Evolutionary conservation across 148 eudicot genomes (phyloP).

Genomic region (Diospyros kaki): DNA sequence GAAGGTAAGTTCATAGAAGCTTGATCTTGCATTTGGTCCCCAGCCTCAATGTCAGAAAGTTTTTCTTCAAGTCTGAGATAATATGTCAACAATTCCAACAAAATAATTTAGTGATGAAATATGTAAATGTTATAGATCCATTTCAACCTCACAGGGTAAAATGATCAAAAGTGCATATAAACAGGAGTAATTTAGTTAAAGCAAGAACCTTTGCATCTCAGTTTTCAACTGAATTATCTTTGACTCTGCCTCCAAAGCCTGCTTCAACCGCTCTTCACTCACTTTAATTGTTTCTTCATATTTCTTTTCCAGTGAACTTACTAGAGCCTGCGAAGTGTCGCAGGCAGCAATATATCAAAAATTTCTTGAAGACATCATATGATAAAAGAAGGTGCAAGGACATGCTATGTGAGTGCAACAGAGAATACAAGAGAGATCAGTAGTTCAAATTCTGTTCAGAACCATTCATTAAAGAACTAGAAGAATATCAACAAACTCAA

Average conservation of each 20-base stretch:
- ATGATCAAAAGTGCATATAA: no score
- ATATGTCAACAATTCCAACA: background rate
- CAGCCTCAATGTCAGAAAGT: conserved; percentile 75
- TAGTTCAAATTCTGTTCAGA: no score
- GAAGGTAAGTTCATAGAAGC: conserved; percentile 42
- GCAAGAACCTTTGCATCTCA: conserved; percentile 68
- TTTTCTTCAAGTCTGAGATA: conserved; percentile 74
- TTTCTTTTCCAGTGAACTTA: conserved; percentile 73
- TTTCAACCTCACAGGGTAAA: background rate
- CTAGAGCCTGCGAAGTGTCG: conserved; percentile 50
- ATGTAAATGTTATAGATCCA: background rate
- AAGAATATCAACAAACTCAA: no score
- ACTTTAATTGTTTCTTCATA: conserved; percentile 86
- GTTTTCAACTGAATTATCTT: conserved; percentile 73
- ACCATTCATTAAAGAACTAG: no score
- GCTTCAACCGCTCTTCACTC: conserved; percentile 90
- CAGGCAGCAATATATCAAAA: no score
- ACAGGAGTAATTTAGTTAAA: background rate
- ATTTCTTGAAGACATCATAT: no score
- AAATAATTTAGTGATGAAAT: background rate
- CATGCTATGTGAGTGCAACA: no score
- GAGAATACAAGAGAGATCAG: no score
- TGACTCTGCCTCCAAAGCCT: conserved; percentile 83
- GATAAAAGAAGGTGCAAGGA: no score
- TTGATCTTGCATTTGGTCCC: conserved; percentile 72